These are phyloP conservation scores for Leccinum disarticulatum DNA, from an alignment of 768 basidiomycete genomes.

Conservation along the genomic window DNA sequence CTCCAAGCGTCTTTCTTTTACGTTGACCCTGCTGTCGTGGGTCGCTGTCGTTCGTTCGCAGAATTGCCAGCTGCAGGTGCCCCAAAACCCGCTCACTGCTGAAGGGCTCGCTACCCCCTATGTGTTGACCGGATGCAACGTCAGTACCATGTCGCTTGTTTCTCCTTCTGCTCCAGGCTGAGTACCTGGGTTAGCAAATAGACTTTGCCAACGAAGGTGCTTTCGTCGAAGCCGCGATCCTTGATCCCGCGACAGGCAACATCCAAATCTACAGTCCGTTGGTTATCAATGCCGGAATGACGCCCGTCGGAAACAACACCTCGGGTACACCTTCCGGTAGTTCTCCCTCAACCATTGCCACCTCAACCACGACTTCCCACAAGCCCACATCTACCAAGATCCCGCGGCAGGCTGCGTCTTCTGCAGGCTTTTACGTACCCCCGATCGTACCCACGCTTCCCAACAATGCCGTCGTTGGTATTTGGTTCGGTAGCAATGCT, in stretches of 20 bases:
- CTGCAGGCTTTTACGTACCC: slow-evolving; percentile 23
- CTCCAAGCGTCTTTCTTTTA: slow-evolving; percentile 9
- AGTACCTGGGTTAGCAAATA: slow-evolving; percentile 20
- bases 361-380: not conserved
- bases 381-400: not conserved
- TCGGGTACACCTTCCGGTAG: not conserved
- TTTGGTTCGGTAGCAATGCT: slow-evolving; percentile 32
- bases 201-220: slow-evolving; percentile 26
- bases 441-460: slow-evolving; percentile 27
- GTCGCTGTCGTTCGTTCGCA: slow-evolving; percentile 20
- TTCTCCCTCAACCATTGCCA: not conserved
- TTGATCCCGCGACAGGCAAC: slow-evolving; percentile 28
- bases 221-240: slow-evolving; percentile 31
- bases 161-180: not conserved
- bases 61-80: slow-evolving; percentile 23
- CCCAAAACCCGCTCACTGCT: slow-evolving; percentile 23
- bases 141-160: slow-evolving; percentile 1
- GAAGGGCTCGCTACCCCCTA: slow-evolving; percentile 30
- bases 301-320: slow-evolving; percentile 9
- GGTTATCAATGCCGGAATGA: slow-evolving; percentile 32
- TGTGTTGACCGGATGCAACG: slow-evolving; percentile 29
- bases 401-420: slow-evolving; percentile 11
- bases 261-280: slow-evolving; percentile 30
- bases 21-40: slow-evolving; percentile 16
- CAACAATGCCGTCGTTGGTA: slow-evolving; percentile 23